Base-by-base conservation (phyloP, 78 protist genomes). In the Tieghemostelium lacteum region DNA sequence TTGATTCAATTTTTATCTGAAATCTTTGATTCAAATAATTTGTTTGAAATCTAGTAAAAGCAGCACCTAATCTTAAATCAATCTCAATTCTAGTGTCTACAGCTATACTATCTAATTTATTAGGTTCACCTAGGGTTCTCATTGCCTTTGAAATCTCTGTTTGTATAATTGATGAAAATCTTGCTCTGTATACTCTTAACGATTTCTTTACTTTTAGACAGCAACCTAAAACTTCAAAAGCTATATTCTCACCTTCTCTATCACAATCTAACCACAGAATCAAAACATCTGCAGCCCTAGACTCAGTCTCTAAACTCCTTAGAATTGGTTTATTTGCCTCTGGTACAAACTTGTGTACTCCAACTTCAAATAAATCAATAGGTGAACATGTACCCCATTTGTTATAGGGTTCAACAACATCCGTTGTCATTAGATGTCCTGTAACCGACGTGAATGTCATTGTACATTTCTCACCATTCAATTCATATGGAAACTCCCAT, bases 11-110 rank as follows among this genome's bases (percentile, higher is more conserved):
- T 45, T 6, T 6, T 16, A 83, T 55, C 22, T 66, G 31, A 45
- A 93, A 97, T 50, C 54, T 58, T 2, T 57, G 34, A 26, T 73
- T 76, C n/a, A 97, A 69, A 20, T 22, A 62, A 3, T 73, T 50
- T 4, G 99, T 97, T 92, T 97, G 99, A 73, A 95, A 93, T n/a
- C 99, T 92, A 2, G 99, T 99, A 85, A 98, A 98, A 6, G 97
- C 98, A 0, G 98, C 98, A 24, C 99, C 99, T 49, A 98, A 92
- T 34, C 96, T 67, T 10, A 96, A 37, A 42, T 93, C 97, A 28
- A 96, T 93, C 45, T 96, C 97, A 19, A 52, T 73, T 29, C 99
- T 87, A 8, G 98, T 95, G 1, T 94, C 98, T 5, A 98, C 99
- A 12, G 99, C 98, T 17, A 65, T 70, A 2, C 98, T 50, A 2